Evolutionary conservation across 2,329 filamentous ascomycete genomes (phyloP).

Genomic region (Dothistroma septosporum): DNA sequence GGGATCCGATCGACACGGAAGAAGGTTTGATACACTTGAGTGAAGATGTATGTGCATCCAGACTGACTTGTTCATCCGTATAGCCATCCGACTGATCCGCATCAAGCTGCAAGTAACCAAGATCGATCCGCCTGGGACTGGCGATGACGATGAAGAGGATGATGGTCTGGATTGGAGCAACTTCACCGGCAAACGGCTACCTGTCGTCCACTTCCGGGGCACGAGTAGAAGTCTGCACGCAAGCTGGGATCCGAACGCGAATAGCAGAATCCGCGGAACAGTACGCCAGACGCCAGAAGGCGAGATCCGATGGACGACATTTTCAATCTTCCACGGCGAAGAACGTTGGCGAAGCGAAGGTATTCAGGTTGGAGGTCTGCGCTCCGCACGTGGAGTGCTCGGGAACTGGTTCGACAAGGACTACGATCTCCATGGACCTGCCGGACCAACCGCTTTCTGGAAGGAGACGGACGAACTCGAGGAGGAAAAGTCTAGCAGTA

Average conservation of each 20-base stretch:
- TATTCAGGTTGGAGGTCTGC: slow-evolving; percentile 66
- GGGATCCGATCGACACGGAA: slow-evolving; percentile 54
- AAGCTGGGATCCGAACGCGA: slow-evolving; percentile 64
- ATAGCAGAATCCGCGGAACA: slow-evolving; percentile 61
- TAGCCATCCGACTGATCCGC: slow-evolving; percentile 63
- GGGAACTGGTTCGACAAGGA: slow-evolving; percentile 79
- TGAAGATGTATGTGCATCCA: slow-evolving; percentile 30
- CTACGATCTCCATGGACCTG: slow-evolving; percentile 64
- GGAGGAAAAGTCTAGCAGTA: slow-evolving; percentile 27
- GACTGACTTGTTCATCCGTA: slow-evolving; percentile 16
- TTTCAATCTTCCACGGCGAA: slow-evolving; percentile 60
- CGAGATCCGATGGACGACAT: slow-evolving; percentile 70
- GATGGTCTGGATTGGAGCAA: slow-evolving; percentile 29
- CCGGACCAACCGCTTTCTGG: slow-evolving; percentile 73
- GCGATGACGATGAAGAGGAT: slow-evolving; percentile 35
- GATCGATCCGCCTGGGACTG: slow-evolving; percentile 56
- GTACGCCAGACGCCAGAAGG: slow-evolving; percentile 65
- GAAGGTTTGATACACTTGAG: slow-evolving; percentile 45
- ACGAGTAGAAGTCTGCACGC: slow-evolving; percentile 59
- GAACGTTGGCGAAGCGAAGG: slow-evolving; percentile 74
- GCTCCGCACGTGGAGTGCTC: slow-evolving; percentile 62
- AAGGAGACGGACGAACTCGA: slow-evolving; percentile 57
- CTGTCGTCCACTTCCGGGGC: slow-evolving; percentile 66
- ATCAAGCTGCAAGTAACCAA: slow-evolving; percentile 61
- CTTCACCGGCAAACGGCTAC: slow-evolving; percentile 40